A percentile compares a stretch with the other conserved stretches of the same genome.
These are phyloP conservation scores for Boletus subcaerulescens DNA, from an alignment of 768 basidiomycete genomes.

Conservation along the genomic window DNA sequence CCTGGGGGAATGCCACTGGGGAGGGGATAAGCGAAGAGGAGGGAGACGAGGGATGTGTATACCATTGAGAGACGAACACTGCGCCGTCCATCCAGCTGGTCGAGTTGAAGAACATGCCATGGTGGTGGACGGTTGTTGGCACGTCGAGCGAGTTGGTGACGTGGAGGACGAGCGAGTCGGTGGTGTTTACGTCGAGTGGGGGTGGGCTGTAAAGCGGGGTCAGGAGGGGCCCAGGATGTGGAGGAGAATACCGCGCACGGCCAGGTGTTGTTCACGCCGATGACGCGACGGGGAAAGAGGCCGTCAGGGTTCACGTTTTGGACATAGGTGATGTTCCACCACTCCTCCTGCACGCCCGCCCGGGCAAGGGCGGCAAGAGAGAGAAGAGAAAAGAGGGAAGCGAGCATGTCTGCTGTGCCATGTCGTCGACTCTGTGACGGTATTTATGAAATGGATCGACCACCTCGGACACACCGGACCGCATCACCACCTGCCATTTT, in stretches of 20 bases:
- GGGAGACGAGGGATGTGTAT: background rate
- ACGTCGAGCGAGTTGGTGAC: slow-evolving; percentile 66
- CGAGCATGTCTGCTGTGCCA: background rate
- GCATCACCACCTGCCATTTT: too few relatives aligned
- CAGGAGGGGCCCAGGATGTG: fast-evolving
- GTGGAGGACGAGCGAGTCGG: slow-evolving; percentile 77
- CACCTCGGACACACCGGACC: background rate
- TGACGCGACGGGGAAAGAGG: slow-evolving; percentile 66
- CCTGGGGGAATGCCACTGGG: slow-evolving; percentile 75
- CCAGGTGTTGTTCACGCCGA: slow-evolving; percentile 93
- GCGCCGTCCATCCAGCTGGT: slow-evolving; percentile 91
- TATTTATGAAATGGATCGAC: too few relatives aligned
- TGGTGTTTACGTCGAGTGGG: slow-evolving; percentile 65
- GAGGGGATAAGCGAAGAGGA: background rate
- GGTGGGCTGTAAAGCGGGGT: slow-evolving; percentile 60
- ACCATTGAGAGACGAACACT: slow-evolving; percentile 81
- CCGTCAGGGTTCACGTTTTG: slow-evolving; percentile 81
- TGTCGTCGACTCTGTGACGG: too few relatives aligned
- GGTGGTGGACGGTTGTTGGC: slow-evolving; percentile 79
- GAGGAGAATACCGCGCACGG: slow-evolving; percentile 56
- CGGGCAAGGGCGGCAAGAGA: slow-evolving; percentile 14
- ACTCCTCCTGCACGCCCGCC: slow-evolving; percentile 68
- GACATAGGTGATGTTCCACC: slow-evolving; percentile 93
- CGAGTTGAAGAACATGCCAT: slow-evolving; percentile 93
- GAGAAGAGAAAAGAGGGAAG: background rate